These are phyloP conservation scores for Nemophila menziesii DNA, from an alignment of 257 asterid genomes.

Conservation along the genomic window DNA sequence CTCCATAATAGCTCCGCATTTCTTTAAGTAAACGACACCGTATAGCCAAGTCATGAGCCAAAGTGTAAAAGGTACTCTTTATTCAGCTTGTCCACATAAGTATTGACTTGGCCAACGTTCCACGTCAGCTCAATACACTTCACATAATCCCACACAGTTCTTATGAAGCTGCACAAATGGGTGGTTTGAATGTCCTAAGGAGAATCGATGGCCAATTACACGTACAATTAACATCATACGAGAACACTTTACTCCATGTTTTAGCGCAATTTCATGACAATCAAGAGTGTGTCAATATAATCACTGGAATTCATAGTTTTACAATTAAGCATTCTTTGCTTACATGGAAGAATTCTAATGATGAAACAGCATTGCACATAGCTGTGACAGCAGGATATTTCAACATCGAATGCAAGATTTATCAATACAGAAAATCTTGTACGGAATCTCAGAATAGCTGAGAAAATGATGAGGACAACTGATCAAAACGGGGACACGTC, in stretches of 20 bases:
- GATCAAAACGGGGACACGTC: slow-evolving; percentile 4
- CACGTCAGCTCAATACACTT: too few species aligned
- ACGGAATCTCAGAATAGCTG: neutral
- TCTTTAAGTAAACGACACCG: too few species aligned
- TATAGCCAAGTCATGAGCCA: too few species aligned
- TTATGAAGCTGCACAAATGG: slow-evolving; percentile 2
- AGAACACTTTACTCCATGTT: slow-evolving; percentile 10
- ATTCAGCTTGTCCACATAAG: too few species aligned
- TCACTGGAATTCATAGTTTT: neutral
- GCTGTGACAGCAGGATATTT: slow-evolving; percentile 1
- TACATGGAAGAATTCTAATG: neutral
- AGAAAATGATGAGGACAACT: neutral
- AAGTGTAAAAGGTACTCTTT: too few species aligned
- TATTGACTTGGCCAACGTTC: too few species aligned
- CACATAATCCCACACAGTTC: too few species aligned
- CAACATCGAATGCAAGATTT: neutral
- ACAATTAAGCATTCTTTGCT: neutral
- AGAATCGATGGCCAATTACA: neutral
- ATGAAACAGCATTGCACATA: slow-evolving; percentile 2
- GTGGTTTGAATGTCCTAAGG: neutral
- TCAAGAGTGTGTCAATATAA: neutral
- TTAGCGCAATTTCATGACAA: slow-evolving; percentile 1
- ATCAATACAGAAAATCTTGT: neutral
- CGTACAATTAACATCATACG: neutral
- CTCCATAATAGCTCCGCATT: too few species aligned